A percentile compares a stretch with the other conserved stretches of the same genome.
Conservation (phyloP, 306 rosid species). For the Fagus crenata region DNA sequence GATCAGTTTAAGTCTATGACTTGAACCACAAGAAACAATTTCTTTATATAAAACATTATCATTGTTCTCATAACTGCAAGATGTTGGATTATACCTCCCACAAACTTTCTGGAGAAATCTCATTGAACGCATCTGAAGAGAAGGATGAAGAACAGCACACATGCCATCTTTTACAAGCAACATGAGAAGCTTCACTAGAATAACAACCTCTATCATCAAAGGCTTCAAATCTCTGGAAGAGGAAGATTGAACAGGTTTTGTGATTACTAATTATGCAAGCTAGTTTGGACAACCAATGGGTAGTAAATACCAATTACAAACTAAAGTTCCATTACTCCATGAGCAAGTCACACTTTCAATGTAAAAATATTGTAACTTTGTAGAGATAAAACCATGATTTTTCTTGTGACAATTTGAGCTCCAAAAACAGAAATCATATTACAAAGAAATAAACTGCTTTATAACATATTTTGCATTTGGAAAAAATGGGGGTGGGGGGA, state of each 20-base stretch:
- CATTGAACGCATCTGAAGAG: constrained; percentile 43
- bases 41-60: constrained; percentile 24
- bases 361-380: background rate
- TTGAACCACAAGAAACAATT: constrained; percentile 32
- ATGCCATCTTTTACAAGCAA: constrained; percentile 51
- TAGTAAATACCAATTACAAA: background rate
- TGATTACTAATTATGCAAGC: constrained; percentile 17
- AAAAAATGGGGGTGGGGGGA: background rate
- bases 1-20: constrained; percentile 17
- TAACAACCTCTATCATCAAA: constrained; percentile 47
- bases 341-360: background rate
- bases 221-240: constrained; percentile 64
- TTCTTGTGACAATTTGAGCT: background rate
- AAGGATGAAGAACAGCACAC: constrained; percentile 55
- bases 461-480: background rate
- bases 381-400: background rate
- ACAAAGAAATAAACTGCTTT: background rate
- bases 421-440: background rate
- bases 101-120: constrained; percentile 74
- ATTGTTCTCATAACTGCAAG: constrained; percentile 15
- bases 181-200: constrained; percentile 50
- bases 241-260: constrained; percentile 24
- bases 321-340: background rate
- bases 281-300: constrained; percentile 14
- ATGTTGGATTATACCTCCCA: constrained; percentile 84